phyloP scores from a whole-genome alignment of 345 rosid genomes.

The Citrus hindsii region DNA sequence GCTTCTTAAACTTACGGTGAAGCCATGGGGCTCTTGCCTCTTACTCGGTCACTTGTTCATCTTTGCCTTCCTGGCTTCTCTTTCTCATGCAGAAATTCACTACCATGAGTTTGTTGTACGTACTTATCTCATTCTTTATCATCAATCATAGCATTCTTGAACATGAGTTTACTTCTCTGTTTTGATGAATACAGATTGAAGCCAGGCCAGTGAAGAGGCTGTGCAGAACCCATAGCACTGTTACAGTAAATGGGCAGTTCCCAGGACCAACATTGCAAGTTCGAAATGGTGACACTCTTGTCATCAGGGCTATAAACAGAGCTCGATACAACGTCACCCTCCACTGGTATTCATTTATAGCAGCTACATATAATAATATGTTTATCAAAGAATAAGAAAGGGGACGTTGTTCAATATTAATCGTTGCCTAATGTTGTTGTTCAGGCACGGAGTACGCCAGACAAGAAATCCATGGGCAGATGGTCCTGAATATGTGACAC shows the following conservation, averaged over 20 bases:
- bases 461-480: conserved; percentile 88
- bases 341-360: conserved; percentile 55
- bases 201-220: conserved; percentile 72
- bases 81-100: conserved; percentile 53
- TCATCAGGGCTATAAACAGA: conserved; percentile 62
- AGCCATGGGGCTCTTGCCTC: conserved; percentile 11
- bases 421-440: neutral
- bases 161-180: neutral
- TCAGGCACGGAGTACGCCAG: conserved; percentile 76
- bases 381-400: neutral
- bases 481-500: conserved; percentile 80
- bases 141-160: neutral
- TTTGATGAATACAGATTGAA: conserved; percentile 43
- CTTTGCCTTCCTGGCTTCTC: conserved; percentile 34
- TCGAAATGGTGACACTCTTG: conserved; percentile 61
- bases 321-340: conserved; percentile 59
- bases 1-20: conserved; percentile 10
- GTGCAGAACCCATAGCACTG: conserved; percentile 64
- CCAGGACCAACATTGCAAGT: conserved; percentile 84
- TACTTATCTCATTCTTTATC: neutral
- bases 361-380: neutral
- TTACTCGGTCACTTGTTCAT: conserved; percentile 30
- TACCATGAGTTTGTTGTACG: conserved; percentile 78
- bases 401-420: neutral
- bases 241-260: conserved; percentile 73